Evolutionary conservation across 2,329 filamentous ascomycete genomes (phyloP), one percentile per base, ranked within the genome.

Genomic region (Exophiala spinifera): DNA sequence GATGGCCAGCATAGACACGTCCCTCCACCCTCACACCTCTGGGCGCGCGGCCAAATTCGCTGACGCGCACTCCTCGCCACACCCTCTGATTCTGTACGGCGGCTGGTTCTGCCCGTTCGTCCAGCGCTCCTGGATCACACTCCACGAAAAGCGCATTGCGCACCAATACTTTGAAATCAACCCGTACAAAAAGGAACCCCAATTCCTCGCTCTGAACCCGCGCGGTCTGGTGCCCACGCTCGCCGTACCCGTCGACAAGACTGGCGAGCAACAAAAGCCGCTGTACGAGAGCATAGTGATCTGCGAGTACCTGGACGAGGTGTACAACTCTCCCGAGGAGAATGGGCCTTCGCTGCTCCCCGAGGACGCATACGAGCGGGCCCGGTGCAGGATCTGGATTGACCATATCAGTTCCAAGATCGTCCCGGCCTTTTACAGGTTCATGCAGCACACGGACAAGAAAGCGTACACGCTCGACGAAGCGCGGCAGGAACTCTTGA

Each of bases 111-210:
- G 79, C 65, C 79, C 80, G 6, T 49, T 53, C 39, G 71, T 89
- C 3, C 87, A 91, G 71, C 80, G 87, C 14, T 78, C 79, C n/a
- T 91, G 88, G 85, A 83, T 89, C 57, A 81, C 84, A 1, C 77
- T 91, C 11, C 80, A 84, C 65, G 88, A 91, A 67, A 91, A 91
- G 68, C 71, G 76, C 2, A 86, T 90, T 28, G 79, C 82, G n/a
- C 86, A 91, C 67, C 84, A 91, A 71, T 89, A 89, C 68, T 76
- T 88, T 61, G 85, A 89, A 74, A 85, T 90, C 59, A 90, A 91
- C 68, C 88, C 88, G 0, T 91, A 91, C 74, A 76, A 84, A 69
- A 91, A 91, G 65, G 83, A 82, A 0, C 70, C 80, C 3, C 83
- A 80, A 0, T 84, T 91, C 21, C 75, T 91, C n/a, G 76, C 78